These are phyloP conservation scores for Lentinula guzmanii DNA, from an alignment of 768 basidiomycete genomes.

Conservation along the genomic window DNA sequence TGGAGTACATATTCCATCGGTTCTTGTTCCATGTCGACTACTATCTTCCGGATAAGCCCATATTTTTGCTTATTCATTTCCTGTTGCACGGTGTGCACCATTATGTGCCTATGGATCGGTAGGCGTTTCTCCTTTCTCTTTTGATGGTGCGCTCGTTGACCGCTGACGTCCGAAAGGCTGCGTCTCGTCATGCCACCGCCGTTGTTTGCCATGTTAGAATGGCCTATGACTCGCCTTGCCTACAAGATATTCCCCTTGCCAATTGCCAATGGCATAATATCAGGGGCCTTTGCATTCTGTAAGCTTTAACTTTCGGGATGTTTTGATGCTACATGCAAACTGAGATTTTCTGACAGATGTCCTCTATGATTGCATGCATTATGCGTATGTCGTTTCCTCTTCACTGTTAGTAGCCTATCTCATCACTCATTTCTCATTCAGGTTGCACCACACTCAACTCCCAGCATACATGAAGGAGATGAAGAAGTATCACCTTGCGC, in stretches of 20 bases:
- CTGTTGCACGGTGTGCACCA: constrained; percentile 94
- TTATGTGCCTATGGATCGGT: constrained; percentile 96
- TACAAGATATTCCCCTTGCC: constrained; percentile 77
- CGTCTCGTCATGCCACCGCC: constrained; percentile 96
- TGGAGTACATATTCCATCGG: constrained; percentile 91
- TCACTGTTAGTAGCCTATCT: constrained; percentile 7
- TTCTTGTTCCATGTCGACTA: constrained; percentile 97
- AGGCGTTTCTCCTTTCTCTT: constrained; percentile 16
- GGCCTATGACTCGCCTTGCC: constrained; percentile 84
- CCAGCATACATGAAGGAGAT: constrained; percentile 84
- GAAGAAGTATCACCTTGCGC: constrained; percentile 97
- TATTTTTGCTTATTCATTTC: constrained; percentile 85
- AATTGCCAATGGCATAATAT: constrained; percentile 87
- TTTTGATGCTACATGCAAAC: constrained; percentile 1
- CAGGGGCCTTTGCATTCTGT: constrained; percentile 80
- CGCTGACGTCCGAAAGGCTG: constrained; percentile 37
- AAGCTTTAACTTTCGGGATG: constrained; percentile 18
- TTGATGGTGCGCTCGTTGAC: neutral
- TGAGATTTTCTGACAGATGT: constrained; percentile 43
- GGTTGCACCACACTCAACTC: constrained; percentile 81
- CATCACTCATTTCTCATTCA: constrained; percentile 16
- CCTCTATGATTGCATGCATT: constrained; percentile 88
- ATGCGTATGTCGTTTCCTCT: constrained; percentile 50
- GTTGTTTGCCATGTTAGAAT: constrained; percentile 69
- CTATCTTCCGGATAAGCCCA: constrained; percentile 74